These are phyloP conservation scores for Protomyces lactucae-debilis DNA, from an alignment of 1,139 yeast genomes.

Conservation along the genomic window DNA sequence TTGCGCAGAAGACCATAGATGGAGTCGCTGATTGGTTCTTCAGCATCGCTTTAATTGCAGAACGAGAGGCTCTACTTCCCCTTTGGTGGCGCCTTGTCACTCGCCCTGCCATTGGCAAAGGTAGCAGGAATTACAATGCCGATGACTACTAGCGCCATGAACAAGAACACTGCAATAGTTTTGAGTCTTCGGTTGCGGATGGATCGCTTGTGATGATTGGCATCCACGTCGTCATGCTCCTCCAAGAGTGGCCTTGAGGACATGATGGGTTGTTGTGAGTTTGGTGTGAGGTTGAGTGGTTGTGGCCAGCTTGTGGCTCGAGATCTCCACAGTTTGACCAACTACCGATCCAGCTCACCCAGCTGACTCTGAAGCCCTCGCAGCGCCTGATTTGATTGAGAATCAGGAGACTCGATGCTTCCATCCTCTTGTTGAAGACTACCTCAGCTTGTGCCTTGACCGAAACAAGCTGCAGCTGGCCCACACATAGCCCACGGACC, in stretches of 20 bases:
- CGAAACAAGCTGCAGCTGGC: too few species aligned
- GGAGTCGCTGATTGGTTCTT: conserved; percentile 80
- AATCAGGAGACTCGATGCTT: too few species aligned
- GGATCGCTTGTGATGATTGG: not conserved
- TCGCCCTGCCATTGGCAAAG: not conserved
- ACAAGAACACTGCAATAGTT: not conserved
- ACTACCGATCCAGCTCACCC: too few species aligned
- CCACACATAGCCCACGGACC: too few species aligned
- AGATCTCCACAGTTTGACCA: too few species aligned
- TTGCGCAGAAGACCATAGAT: conserved; percentile 57
- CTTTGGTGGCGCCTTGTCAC: not conserved
- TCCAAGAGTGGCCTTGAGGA: not conserved
- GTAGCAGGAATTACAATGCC: not conserved
- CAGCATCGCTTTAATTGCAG: conserved; percentile 34
- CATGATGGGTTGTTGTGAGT: not conserved
- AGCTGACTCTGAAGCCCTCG: too few species aligned
- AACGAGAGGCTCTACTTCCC: too few species aligned
- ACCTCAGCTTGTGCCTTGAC: too few species aligned
- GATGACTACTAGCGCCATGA: not conserved
- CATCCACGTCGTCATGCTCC: not conserved
- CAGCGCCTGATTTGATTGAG: too few species aligned
- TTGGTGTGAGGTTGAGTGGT: too few species aligned
- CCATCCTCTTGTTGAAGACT: too few species aligned
- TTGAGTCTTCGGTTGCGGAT: not conserved
- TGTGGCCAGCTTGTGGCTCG: too few species aligned